These are phyloP conservation scores for Suillus hirtellus DNA, from an alignment of 768 basidiomycete genomes.

Conservation along the genomic window DNA sequence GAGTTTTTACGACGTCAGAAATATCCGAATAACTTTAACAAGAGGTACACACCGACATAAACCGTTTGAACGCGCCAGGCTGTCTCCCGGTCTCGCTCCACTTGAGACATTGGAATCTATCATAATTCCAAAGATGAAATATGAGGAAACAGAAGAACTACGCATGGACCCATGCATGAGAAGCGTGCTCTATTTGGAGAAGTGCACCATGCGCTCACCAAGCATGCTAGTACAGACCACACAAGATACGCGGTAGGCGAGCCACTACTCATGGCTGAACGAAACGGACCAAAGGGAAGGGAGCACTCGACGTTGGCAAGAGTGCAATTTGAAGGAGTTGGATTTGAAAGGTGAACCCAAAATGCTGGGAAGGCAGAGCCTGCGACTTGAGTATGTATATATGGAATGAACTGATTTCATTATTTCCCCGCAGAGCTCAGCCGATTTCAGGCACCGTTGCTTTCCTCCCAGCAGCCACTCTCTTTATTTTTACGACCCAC, in stretches of 20 bases:
- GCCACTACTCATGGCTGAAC: constrained; percentile 61
- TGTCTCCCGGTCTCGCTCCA: constrained; percentile 72
- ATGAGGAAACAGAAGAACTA: constrained; percentile 71
- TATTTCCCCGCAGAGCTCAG: constrained; percentile 26
- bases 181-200: not conserved
- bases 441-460: constrained; percentile 5
- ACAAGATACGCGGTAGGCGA: constrained; percentile 74
- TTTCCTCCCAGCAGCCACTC: not conserved
- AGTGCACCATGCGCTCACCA: constrained; percentile 44
- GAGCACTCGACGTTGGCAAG: not conserved
- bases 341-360: constrained; percentile 1
- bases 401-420: constrained; percentile 17
- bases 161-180: constrained; percentile 14
- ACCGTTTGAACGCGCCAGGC: constrained; percentile 82
- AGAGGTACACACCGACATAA: constrained; percentile 75
- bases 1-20: constrained; percentile 17
- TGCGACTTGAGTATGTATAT: constrained; percentile 8
- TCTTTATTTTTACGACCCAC: not conserved
- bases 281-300: constrained; percentile 2
- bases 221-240: constrained; percentile 69
- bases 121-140: constrained; percentile 80
- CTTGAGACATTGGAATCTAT: constrained; percentile 70
- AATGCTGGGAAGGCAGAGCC: not conserved
- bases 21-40: not conserved
- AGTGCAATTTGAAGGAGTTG: constrained; percentile 4